phyloP scores from a whole-genome alignment of 2,329 filamentous ascomycete species.

The Coleophoma crateriformis region DNA sequence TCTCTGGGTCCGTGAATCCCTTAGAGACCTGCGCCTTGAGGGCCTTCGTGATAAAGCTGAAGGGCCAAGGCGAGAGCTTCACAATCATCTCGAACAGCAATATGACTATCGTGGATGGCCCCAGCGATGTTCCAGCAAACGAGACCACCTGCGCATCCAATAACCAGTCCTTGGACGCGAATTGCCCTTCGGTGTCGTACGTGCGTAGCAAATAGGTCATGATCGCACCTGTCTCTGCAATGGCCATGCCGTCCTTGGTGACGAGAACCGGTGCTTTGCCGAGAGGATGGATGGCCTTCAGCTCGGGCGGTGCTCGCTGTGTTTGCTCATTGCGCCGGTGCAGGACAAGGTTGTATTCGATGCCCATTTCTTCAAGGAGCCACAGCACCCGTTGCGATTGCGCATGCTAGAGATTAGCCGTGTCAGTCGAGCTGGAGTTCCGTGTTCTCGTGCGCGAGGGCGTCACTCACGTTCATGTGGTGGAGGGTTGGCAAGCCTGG shows the following conservation, averaged over 20 bases:
- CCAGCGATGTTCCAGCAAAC: slow-evolving; percentile 22
- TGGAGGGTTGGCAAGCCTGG: slow-evolving; percentile 17
- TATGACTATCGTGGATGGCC: slow-evolving; percentile 14
- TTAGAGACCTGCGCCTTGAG: slow-evolving; percentile 12
- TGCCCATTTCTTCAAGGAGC: slow-evolving; percentile 63
- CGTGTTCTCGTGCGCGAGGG: neutral
- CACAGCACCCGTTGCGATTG: slow-evolving; percentile 64
- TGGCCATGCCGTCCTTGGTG: slow-evolving; percentile 19
- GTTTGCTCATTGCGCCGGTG: slow-evolving; percentile 53
- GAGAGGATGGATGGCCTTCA: slow-evolving; percentile 67
- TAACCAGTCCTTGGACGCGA: slow-evolving; percentile 21
- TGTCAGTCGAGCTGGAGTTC: neutral
- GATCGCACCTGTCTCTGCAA: slow-evolving; percentile 27
- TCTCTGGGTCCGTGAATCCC: slow-evolving; percentile 15
- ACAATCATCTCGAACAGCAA: slow-evolving; percentile 19
- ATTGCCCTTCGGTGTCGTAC: slow-evolving; percentile 23
- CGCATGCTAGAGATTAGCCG: slow-evolving; percentile 46
- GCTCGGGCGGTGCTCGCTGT: slow-evolving; percentile 63
- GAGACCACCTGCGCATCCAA: slow-evolving; percentile 23
- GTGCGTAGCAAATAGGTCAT: slow-evolving; percentile 25
- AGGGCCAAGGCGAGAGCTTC: slow-evolving; percentile 19
- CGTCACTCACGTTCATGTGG: slow-evolving; percentile 17
- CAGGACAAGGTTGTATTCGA: slow-evolving; percentile 68
- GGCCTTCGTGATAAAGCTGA: slow-evolving; percentile 11
- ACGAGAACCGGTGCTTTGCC: slow-evolving; percentile 76